A percentile compares a stretch with the other conserved stretches of the same genome.
Conservation (phyloP, 768 basidiomycete genomes). For the Panus rudis region DNA sequence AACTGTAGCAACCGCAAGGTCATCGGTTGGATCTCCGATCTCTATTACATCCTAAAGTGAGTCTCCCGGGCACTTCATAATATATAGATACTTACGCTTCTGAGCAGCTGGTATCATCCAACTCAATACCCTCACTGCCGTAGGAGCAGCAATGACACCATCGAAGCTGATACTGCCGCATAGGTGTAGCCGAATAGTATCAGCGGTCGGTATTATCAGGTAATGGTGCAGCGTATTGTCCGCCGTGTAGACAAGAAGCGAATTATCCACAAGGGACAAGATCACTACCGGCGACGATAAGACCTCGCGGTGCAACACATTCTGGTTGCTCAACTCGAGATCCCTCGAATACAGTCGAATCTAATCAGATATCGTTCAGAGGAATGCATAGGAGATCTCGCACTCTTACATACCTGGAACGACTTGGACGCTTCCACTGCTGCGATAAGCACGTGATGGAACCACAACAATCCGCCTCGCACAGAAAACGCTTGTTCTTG, state of each 20-base stretch:
- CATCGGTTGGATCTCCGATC: constrained; percentile 89
- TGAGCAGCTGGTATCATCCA: constrained; percentile 96
- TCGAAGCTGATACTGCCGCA: constrained; percentile 95
- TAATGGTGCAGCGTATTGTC: constrained; percentile 94
- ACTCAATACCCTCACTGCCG: constrained; percentile 81
- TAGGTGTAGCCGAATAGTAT: constrained; percentile 77
- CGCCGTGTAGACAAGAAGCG: constrained; percentile 86
- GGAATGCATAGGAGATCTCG: constrained; percentile 1
- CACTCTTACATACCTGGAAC: constrained; percentile 48
- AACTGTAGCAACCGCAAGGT: constrained; percentile 89
- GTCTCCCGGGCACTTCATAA: background rate
- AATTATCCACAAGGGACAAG: constrained; percentile 90
- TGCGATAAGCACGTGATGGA: constrained; percentile 89
- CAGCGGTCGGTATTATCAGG: constrained; percentile 76
- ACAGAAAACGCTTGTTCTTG: constrained; percentile 88
- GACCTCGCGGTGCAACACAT: constrained; percentile 75
- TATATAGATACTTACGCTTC: constrained; percentile 57
- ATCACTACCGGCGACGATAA: constrained; percentile 75
- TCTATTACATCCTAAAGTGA: constrained; percentile 39
- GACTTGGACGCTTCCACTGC: constrained; percentile 79
- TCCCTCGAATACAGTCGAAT: constrained; percentile 93
- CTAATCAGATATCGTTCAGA: constrained; percentile 36
- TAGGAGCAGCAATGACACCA: constrained; percentile 81
- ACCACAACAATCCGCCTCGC: constrained; percentile 91
- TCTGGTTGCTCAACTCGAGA: constrained; percentile 74